Conservation (phyloP, 768 basidiomycete genomes). For the Rickenella mellea region DNA sequence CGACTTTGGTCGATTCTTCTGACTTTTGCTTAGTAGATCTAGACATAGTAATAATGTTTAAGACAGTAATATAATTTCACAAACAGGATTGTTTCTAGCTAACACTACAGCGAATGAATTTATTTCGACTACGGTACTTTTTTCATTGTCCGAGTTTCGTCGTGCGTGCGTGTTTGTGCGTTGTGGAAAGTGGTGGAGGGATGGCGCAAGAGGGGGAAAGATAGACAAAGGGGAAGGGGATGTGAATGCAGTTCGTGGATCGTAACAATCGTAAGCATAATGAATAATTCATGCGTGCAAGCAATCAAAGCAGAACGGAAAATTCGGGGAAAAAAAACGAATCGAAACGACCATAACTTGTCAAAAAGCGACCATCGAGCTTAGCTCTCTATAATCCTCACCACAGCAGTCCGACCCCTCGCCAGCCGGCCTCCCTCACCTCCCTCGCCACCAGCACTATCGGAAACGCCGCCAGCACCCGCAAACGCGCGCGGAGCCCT, state of each 20-base stretch:
- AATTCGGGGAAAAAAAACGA: background rate
- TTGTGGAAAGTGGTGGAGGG: background rate
- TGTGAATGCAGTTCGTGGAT: background rate
- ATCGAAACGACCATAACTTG: background rate
- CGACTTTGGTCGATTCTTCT: constrained; percentile 54
- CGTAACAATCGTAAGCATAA: constrained; percentile 1
- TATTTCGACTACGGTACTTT: constrained; percentile 7
- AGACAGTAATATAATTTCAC: too few species aligned
- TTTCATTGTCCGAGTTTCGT: background rate
- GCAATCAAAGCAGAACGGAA: too few species aligned
- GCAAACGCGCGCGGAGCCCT: constrained; percentile 22
- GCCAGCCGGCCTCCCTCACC: constrained; percentile 14
- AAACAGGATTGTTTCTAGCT: too few species aligned
- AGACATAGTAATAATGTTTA: too few species aligned
- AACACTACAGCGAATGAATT: too few species aligned
- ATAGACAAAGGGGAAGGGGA: background rate
- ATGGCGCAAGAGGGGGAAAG: background rate
- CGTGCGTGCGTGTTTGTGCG: background rate
- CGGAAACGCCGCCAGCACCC: constrained; percentile 13
- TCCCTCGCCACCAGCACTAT: background rate
- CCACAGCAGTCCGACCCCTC: constrained; percentile 23
- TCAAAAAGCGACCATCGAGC: constrained; percentile 1
- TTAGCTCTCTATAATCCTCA: constrained; percentile 17
- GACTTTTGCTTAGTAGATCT: too few species aligned
- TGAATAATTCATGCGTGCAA: too few species aligned